phyloP scores from a whole-genome alignment of 371 early-diverging fungal genomes.

The Lichtheimia ramosa region DNA sequence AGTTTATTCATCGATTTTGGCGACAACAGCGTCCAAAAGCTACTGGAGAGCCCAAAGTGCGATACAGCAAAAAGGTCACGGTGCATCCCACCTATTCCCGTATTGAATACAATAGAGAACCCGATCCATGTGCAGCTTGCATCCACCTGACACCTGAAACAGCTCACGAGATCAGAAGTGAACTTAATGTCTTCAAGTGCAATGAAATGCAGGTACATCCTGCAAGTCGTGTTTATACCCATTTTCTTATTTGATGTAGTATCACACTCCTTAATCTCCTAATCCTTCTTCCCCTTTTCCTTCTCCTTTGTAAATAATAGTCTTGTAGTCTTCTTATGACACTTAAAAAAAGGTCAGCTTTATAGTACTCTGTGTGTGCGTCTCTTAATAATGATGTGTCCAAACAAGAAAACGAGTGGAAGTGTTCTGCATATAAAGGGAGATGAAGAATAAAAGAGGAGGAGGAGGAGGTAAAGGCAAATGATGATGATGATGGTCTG shows the following conservation, averaged over 20 bases:
- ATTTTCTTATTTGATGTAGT: conserved; percentile 54
- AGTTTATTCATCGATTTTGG: too few species aligned
- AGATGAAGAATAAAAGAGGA: too few species aligned
- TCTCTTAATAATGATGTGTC: too few species aligned
- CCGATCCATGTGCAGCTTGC: conserved; percentile 54
- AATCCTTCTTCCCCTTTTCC: background rate
- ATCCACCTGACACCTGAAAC: conserved; percentile 53
- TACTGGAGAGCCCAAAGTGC: background rate
- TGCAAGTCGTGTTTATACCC: conserved; percentile 63
- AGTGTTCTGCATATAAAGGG: too few species aligned
- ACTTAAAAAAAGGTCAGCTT: too few species aligned
- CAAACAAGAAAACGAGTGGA: too few species aligned
- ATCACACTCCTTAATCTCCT: background rate
- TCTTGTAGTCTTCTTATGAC: too few species aligned
- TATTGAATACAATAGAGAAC: conserved; percentile 5
- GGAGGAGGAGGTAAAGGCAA: too few species aligned
- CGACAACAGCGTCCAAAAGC: too few species aligned
- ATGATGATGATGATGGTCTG: too few species aligned
- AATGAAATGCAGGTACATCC: conserved; percentile 76
- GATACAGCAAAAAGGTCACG: conserved; percentile 7
- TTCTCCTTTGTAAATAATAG: too few species aligned
- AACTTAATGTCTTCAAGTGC: conserved; percentile 70
- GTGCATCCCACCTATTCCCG: conserved; percentile 5
- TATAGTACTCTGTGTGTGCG: too few species aligned
- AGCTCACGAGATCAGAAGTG: conserved; percentile 68